Evolutionary conservation across 2,329 filamentous ascomycete genomes (phyloP).

Genomic region (Stylonectria norvegica): DNA sequence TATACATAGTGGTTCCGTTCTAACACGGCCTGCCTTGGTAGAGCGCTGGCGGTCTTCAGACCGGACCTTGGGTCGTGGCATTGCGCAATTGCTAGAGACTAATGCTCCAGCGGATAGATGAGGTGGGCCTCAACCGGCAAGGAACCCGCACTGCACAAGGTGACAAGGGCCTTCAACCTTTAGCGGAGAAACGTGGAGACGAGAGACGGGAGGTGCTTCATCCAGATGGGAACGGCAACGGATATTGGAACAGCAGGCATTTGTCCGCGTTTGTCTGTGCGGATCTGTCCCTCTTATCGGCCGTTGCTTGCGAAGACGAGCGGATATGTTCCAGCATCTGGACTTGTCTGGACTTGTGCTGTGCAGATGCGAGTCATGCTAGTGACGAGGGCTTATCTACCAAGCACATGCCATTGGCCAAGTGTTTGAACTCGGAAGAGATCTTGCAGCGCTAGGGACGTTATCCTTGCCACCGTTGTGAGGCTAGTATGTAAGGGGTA

Average conservation of each 20-base stretch:
- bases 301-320: neutral
- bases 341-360: too few species aligned
- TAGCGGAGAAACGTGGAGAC: neutral
- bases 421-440: too few species aligned
- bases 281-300: neutral
- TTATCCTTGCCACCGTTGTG: too few species aligned
- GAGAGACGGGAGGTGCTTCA: neutral
- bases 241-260: neutral
- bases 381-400: neutral
- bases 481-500: too few species aligned
- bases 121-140: neutral
- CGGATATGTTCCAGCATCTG: neutral
- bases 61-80: slow-evolving; percentile 5
- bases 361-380: neutral
- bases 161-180: neutral
- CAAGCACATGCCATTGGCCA: neutral
- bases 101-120: neutral
- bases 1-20: too few species aligned
- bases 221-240: too few species aligned
- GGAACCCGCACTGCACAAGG: neutral
- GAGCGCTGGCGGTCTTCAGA: slow-evolving; percentile 5
- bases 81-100: neutral
- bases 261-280: neutral
- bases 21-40: neutral
- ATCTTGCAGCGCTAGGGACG: too few species aligned